Conservation (phyloP, 345 rosid species). For the Boechera retrofracta region DNA sequence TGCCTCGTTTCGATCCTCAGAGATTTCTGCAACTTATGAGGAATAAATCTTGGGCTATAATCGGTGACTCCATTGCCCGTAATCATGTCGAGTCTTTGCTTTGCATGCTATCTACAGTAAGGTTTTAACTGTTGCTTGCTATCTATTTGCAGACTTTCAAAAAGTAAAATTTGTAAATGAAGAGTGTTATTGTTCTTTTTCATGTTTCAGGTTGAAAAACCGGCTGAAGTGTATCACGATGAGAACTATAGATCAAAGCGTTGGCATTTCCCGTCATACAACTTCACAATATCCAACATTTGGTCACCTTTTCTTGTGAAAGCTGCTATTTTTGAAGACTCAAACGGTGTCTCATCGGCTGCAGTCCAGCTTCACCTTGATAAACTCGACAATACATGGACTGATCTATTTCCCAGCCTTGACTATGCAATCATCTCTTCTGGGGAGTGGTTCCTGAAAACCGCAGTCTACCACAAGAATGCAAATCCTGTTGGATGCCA, state of each 20-base stretch:
- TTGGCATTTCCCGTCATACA: conserved; percentile 79
- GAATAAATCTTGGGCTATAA: conserved; percentile 77
- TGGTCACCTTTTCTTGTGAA: conserved; percentile 95
- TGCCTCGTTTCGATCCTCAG: conserved; percentile 70
- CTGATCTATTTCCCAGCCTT: conserved; percentile 53
- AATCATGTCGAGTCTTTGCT: conserved; percentile 90
- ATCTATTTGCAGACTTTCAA: neutral
- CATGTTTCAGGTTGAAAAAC: conserved; percentile 68
- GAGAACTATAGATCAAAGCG: conserved; percentile 73
- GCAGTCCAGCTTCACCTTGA: conserved; percentile 86
- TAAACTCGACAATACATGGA: conserved; percentile 77
- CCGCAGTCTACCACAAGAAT: conserved; percentile 82
- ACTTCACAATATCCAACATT: conserved; percentile 68
- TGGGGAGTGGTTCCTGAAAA: conserved; percentile 95
- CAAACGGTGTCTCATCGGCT: conserved; percentile 75
- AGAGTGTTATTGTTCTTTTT: neutral
- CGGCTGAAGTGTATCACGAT: conserved; percentile 85
- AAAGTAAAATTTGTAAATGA: neutral
- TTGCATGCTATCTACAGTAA: conserved; percentile 80
- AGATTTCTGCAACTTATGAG: conserved; percentile 76
- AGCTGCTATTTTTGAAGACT: conserved; percentile 92
- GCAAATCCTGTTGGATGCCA: conserved; percentile 72
- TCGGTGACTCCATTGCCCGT: conserved; percentile 95
- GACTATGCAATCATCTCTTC: conserved; percentile 86
- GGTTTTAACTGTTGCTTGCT: conserved; percentile 11